These are phyloP conservation scores for Diaporthe longicolla DNA, from an alignment of 2,329 filamentous ascomycete genomes.

Conservation along the genomic window DNA sequence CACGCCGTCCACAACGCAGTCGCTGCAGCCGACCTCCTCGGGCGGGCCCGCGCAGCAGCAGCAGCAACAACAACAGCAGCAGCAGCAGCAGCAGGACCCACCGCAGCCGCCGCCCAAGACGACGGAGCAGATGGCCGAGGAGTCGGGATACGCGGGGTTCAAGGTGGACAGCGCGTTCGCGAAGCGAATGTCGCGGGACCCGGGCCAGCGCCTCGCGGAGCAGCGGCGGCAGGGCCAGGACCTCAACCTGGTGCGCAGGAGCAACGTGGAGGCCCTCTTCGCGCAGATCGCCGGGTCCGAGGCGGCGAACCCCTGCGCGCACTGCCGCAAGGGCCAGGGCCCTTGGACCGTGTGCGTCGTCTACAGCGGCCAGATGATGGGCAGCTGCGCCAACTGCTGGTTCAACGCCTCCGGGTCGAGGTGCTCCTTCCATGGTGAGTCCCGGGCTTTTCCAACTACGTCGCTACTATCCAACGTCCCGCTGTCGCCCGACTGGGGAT, in stretches of 20 bases:
- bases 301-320: conserved; percentile 67
- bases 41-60: neutral
- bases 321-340: conserved; percentile 72
- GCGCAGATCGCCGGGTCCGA: conserved; percentile 68
- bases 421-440: conserved; percentile 72
- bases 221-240: conserved; percentile 68
- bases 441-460: conserved; percentile 6
- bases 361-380: conserved; percentile 72
- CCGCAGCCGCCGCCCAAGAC: conserved; percentile 54
- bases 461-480: too few species aligned
- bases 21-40: conserved; percentile 1
- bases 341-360: conserved; percentile 72
- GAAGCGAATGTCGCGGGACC: conserved; percentile 66
- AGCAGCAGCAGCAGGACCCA: conserved; percentile 45
- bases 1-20: conserved; percentile 32
- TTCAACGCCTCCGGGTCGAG: conserved; percentile 73
- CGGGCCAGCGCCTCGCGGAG: conserved; percentile 63
- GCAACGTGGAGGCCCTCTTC: conserved; percentile 72
- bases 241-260: conserved; percentile 69
- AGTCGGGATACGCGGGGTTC: conserved; percentile 62
- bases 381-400: conserved; percentile 75
- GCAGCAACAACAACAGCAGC: conserved; percentile 13
- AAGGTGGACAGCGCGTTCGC: conserved; percentile 68
- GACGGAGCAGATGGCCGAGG: conserved; percentile 62
- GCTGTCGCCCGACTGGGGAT: too few species aligned